Percentiles rank a stretch among this genome's conserved stretches.
Evolutionary conservation across 139 green algal genomes (phyloP).

Genomic region (Raphidocelis subcapitata): DNA sequence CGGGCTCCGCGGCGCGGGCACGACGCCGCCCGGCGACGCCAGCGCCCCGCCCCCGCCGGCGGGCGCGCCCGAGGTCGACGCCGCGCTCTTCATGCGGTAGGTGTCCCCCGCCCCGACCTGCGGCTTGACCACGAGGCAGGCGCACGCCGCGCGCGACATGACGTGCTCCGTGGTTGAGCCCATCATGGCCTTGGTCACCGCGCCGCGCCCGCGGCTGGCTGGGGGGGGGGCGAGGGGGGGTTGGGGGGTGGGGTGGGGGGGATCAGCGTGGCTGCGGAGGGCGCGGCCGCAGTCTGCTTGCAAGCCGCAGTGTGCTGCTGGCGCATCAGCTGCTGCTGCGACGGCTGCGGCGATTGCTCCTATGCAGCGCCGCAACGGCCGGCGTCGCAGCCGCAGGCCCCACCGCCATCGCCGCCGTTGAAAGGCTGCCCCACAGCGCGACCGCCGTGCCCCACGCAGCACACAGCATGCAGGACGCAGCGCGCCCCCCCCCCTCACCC

Average conservation of each 20-base stretch:
- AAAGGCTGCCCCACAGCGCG: too few species aligned
- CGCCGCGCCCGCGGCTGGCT: slow-evolving; percentile 18
- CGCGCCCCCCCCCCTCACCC: neutral
- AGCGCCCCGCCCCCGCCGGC: neutral
- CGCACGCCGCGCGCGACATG: slow-evolving; percentile 14
- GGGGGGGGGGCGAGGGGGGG: too few species aligned
- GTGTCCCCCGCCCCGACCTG: slow-evolving; percentile 28
- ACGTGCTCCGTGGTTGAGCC: slow-evolving; percentile 19
- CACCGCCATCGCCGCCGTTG: too few species aligned
- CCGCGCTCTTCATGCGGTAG: slow-evolving; percentile 29
- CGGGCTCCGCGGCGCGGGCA: neutral
- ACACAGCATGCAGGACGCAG: neutral
- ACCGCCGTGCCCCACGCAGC: too few species aligned
- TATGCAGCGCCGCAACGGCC: too few species aligned
- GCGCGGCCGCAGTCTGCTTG: neutral
- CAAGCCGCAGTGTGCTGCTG: neutral
- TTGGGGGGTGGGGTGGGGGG: too few species aligned
- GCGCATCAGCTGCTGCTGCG: neutral
- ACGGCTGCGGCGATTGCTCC: neutral
- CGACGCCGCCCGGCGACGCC: neutral
- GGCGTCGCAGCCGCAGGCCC: too few species aligned
- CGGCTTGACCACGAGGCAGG: slow-evolving; percentile 22
- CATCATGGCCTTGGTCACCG: slow-evolving; percentile 30
- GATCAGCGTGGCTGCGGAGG: too few species aligned
- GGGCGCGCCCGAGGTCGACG: neutral